Conservation (phyloP, 257 asterid genomes). For the Solanum pennellii region DNA sequence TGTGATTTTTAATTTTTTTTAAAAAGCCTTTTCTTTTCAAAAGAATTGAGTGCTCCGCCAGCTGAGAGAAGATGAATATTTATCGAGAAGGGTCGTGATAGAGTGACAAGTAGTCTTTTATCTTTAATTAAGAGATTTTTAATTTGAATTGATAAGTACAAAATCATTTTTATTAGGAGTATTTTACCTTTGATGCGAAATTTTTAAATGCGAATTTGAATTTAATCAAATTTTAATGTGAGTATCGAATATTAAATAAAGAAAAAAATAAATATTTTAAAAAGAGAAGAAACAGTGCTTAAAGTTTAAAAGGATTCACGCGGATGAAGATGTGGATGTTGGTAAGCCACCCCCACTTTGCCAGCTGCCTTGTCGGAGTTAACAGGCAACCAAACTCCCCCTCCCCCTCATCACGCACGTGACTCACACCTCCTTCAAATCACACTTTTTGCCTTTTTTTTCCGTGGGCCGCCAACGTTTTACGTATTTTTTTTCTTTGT, state of each 20-base stretch:
- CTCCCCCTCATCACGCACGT: slow-evolving; percentile 20
- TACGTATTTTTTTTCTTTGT: accelerated
- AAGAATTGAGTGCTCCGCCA: neutral
- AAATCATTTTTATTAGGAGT: accelerated
- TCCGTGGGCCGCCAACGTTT: neutral
- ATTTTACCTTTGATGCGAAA: accelerated
- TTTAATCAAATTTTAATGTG: too few relatives aligned
- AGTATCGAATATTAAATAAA: too few relatives aligned
- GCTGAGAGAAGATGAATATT: neutral
- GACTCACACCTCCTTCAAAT: slow-evolving; percentile 12
- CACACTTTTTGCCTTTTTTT: neutral
- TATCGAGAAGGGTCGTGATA: accelerated
- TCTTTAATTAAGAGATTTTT: too few relatives aligned
- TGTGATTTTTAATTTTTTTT: neutral
- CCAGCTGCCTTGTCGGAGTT: slow-evolving; percentile 55
- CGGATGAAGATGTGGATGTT: slow-evolving; percentile 34
- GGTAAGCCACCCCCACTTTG: slow-evolving; percentile 29
- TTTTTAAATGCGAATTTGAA: too few relatives aligned
- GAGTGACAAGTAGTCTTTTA: too few relatives aligned
- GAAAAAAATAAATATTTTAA: too few relatives aligned
- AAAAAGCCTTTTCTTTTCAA: neutral
- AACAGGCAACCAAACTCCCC: slow-evolving; percentile 3
- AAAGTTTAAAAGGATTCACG: slow-evolving; percentile 33
- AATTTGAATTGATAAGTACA: too few relatives aligned
- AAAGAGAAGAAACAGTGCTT: neutral